Base-by-base conservation (phyloP, 2,329 filamentous ascomycete genomes). In the Cordyceps fumosorosea region DNA sequence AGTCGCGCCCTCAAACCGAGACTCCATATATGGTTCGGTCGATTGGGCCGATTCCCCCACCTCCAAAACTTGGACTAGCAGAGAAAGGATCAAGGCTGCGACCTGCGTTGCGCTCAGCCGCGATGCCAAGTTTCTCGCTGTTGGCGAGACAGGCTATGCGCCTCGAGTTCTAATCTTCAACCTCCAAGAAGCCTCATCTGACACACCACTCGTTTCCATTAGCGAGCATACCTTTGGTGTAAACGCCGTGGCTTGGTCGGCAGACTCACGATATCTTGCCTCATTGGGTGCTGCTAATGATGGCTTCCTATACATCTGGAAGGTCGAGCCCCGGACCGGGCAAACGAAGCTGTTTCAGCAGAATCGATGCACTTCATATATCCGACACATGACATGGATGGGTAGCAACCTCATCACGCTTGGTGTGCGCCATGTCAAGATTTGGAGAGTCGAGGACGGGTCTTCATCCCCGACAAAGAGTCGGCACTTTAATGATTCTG, bases 121-220 rank as follows among this genome's bases (percentile, higher is more conserved):
- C 1, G 92, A 97, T 75, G 93, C 90, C 37, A 89, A 85, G 68
- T 96, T 89, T 71, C 80, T 99, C 58, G 95, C 93, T 10, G 89
- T 98, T 3, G 95, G 95, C 69, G 95, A 99, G 83, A 96, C 93
- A 3, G 95, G 95, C 24, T 97, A 98, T 74, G 90, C 89, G 59
- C 95, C 95, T 6, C 84, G 95, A 59, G 91, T 99, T 24, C 80
- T 98, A 62, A 88, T 99, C 60, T 99, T 96, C 75, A 91, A 86
- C 37, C 86, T 95, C 5, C 84, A 89, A 68, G 92, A 96, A 69
- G 83, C 83, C 42, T 89, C 90, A 1, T 89, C 88, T 3, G 93
- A 98, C 69, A 83, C 83, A 1, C 95, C 95, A 2, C 80, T 97
- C 7, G 90, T 92, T 2, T 91, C 90, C 42, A 84, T 99, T 62